Evolutionary conservation across 2,329 filamentous ascomycete species (phyloP), one percentile per base, ranked within the genome.

Genomic region (Cryphonectria parasitica): DNA sequence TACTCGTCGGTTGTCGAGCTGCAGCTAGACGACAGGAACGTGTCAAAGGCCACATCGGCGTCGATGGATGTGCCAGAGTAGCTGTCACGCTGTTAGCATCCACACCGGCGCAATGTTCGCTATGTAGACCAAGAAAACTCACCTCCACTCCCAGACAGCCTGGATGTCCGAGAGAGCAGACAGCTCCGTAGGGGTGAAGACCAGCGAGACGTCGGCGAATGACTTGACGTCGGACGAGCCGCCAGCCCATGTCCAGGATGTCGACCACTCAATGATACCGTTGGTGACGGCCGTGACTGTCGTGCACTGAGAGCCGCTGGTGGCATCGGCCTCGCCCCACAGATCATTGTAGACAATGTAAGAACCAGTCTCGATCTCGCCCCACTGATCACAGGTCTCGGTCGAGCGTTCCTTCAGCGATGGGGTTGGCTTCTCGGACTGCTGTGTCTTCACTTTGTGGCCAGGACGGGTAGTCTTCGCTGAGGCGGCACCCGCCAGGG

Each of bases 21-120:
- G n/a, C 82, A 82, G 17, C 83, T 82, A 17, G 79, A 79, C 13
- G 81, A 81, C 52, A 88, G 87, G 82, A 90, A 90, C 54, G 90
- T 78, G 77, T 90, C 88, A 76, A 89, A 90, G 22, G 87, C 80
- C 2, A 90, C 88, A 75, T 90, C 82, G 58, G 86, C 84, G 28
- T 88, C 80, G 66, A 81, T 71, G 28, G 75, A 75, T 25, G 49
- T 75, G 28, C 79, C 79, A 10, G 74, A 74, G 71, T 81, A 80
- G 58, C 75, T 78, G 84, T 36, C 15, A 65, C 15, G 3, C 19
- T 41, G 45, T 69, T 58, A 62, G 54, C 19, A 49, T 11, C 19
- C 52, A 39, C 58, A 17, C 2, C 11, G 45, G 39, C 25, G n/a
- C 17, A 34, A 34, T 34, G 34, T 34, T 34, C 34, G 34, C 34